These are phyloP conservation scores for Globisporangium carolinianum DNA, from an alignment of 352 stramenopile species.

Conservation along the genomic window DNA sequence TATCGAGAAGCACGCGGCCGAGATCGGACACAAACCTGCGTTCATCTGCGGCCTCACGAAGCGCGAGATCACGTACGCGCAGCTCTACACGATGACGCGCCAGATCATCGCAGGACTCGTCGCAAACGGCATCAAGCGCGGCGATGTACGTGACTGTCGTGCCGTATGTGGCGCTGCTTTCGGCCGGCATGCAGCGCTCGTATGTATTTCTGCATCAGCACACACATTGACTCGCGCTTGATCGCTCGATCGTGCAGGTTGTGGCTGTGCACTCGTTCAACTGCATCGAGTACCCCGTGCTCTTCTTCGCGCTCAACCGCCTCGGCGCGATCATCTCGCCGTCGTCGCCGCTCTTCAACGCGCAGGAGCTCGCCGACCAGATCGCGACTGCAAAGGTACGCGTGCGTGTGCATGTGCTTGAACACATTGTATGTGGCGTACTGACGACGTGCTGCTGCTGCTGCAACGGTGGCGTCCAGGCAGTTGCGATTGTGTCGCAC, in stretches of 20 bases:
- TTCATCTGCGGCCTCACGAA: constrained; percentile 41
- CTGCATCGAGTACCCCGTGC: constrained; percentile 38
- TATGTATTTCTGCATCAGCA: constrained; percentile 2
- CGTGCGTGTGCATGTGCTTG: constrained; percentile 24
- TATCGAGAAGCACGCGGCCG: constrained; percentile 25
- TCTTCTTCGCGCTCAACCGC: constrained; percentile 34
- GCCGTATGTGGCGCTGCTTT: background rate
- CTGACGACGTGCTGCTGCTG: constrained; percentile 11
- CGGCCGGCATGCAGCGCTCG: background rate
- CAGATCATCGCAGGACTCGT: constrained; percentile 27
- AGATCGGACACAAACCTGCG: constrained; percentile 17
- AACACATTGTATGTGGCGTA: background rate
- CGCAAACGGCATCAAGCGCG: constrained; percentile 28
- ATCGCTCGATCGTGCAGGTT: constrained; percentile 13
- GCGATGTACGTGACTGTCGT: constrained; percentile 23
- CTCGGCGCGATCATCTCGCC: constrained; percentile 32
- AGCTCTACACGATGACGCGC: constrained; percentile 18
- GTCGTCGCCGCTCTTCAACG: constrained; percentile 30
- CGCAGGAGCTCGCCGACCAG: constrained; percentile 29
- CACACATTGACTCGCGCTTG: no score
- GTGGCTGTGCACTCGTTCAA: constrained; percentile 44
- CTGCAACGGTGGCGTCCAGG: constrained; percentile 3
- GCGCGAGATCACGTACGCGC: constrained; percentile 24
- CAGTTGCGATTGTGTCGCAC: constrained; percentile 17
- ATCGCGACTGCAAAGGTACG: constrained; percentile 25